phyloP scores from a whole-genome alignment of 1,284 basidiomycete species.

The Cystobasidiaceae sp. region DNA sequence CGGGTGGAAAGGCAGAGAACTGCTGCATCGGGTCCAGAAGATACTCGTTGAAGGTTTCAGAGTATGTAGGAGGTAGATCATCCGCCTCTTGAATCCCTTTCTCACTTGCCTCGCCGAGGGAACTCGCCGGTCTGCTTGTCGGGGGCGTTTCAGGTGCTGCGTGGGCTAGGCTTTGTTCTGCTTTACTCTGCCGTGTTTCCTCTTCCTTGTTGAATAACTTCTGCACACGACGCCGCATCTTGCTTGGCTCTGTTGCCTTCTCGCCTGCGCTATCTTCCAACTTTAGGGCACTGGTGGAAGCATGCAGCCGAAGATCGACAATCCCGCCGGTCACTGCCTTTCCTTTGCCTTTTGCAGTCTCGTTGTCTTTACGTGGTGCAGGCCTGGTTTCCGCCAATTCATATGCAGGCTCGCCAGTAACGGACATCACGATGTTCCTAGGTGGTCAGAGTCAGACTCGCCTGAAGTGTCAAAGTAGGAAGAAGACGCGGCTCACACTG shows the following conservation, averaged over 20 bases:
- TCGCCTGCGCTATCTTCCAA: too few species aligned
- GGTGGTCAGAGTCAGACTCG: too few species aligned
- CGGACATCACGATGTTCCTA: background rate
- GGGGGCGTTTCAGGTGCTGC: too few species aligned
- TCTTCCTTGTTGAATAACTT: too few species aligned
- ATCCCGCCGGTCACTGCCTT: background rate
- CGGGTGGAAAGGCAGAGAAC: conserved; percentile 38
- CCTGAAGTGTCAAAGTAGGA: too few species aligned
- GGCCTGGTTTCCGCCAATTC: conserved; percentile 3
- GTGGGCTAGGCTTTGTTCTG: too few species aligned
- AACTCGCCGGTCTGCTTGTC: too few species aligned
- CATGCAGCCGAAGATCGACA: conserved; percentile 10
- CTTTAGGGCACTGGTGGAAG: conserved; percentile 7
- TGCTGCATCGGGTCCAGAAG: conserved; percentile 31
- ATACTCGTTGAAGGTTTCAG: conserved; percentile 19
- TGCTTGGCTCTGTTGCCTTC: too few species aligned
- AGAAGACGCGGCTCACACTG: conserved; percentile 30
- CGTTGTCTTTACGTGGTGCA: background rate
- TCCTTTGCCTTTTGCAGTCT: conserved; percentile 14
- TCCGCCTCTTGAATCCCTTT: too few species aligned
- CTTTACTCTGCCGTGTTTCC: too few species aligned
- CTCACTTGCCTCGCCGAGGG: too few species aligned
- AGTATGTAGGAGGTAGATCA: conserved; percentile 22
- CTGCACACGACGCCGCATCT: too few species aligned
- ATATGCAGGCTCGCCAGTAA: background rate